Evolutionary conservation across 495 filamentous ascomycete species (phyloP).

Genomic region (Neurospora sp.): DNA sequence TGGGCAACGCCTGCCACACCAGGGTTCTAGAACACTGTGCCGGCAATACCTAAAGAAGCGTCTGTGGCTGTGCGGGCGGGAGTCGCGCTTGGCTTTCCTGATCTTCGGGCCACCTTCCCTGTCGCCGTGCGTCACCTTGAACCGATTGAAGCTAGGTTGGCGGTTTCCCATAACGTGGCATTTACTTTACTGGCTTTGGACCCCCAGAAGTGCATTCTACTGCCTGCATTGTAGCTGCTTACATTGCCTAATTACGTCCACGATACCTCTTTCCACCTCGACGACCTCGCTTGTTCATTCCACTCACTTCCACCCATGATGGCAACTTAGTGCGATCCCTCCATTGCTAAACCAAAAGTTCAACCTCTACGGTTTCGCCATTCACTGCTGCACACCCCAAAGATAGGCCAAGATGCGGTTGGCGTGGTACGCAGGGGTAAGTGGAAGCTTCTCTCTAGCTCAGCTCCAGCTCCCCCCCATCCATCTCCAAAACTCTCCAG

Average conservation of each 20-base stretch:
- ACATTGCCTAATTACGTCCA: not conserved
- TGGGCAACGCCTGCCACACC: too few species aligned
- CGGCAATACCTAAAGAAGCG: not conserved
- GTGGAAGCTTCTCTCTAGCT: constrained; percentile 10
- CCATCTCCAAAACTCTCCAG: not conserved
- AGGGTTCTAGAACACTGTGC: not conserved
- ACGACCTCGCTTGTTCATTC: not conserved
- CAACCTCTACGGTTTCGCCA: not conserved
- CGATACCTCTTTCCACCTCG: not conserved
- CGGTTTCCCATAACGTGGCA: not conserved
- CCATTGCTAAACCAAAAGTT: not conserved
- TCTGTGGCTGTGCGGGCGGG: not conserved
- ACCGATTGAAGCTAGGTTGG: not conserved
- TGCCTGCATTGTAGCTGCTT: not conserved
- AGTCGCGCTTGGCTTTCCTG: not conserved
- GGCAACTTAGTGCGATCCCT: not conserved
- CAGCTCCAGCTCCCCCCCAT: not conserved
- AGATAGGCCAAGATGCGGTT: constrained; percentile 37
- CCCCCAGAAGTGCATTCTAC: not conserved
- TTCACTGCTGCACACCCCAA: not conserved
- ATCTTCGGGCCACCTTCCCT: not conserved
- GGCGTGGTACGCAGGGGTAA: constrained; percentile 48
- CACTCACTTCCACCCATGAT: not conserved
- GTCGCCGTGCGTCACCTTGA: not conserved
- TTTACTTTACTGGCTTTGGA: not conserved